These are phyloP conservation scores for Citrus mangshanensis DNA, from an alignment of 345 rosid genomes.

Conservation along the genomic window DNA sequence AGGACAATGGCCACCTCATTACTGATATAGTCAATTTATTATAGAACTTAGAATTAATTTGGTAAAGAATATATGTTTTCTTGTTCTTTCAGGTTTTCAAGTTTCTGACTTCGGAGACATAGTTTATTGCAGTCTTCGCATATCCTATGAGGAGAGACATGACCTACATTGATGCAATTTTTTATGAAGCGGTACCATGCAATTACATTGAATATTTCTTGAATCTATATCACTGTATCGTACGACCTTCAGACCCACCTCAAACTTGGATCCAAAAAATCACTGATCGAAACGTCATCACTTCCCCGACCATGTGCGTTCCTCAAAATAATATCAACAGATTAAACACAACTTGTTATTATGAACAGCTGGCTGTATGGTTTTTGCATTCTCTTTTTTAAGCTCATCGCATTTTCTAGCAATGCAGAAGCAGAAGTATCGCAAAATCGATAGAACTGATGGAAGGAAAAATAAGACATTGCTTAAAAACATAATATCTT, in stretches of 20 bases:
- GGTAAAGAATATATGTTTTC: neutral
- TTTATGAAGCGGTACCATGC: neutral
- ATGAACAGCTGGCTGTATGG: too few species aligned
- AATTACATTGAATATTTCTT: too few species aligned
- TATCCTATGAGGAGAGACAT: neutral
- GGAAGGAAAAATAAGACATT: neutral
- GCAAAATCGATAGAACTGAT: neutral
- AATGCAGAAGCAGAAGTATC: neutral
- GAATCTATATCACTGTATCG: too few species aligned
- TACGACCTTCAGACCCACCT: neutral
- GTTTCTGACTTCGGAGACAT: neutral
- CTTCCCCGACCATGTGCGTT: too few species aligned
- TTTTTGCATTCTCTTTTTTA: too few species aligned
- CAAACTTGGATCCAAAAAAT: neutral
- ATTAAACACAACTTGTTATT: too few species aligned
- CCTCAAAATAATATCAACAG: too few species aligned
- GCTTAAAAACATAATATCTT: neutral
- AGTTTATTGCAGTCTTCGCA: neutral
- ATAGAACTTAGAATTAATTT: neutral
- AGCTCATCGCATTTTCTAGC: too few species aligned
- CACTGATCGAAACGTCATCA: neutral
- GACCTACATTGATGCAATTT: neutral
- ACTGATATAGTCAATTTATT: neutral
- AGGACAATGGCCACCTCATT: neutral
- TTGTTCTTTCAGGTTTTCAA: neutral